A percentile compares a stretch with the other conserved stretches of the same genome.
Evolutionary conservation across 805 yeast species (phyloP).

Genomic region (Candida mattraensis): DNA sequence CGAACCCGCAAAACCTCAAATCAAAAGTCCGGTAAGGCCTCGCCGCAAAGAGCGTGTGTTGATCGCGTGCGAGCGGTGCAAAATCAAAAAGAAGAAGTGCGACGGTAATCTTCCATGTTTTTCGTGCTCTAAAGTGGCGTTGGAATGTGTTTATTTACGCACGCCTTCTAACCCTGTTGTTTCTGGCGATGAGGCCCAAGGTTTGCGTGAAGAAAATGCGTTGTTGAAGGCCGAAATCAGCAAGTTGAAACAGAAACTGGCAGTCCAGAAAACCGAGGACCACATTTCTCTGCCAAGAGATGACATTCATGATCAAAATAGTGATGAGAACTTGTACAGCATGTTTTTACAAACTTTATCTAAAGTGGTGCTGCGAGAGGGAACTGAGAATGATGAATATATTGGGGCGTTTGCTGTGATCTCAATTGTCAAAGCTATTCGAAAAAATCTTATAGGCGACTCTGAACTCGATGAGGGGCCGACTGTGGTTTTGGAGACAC

Average conservation of each 20-base stretch:
- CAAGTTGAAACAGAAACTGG: too few relatives aligned
- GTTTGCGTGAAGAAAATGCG: slow-evolving; percentile 4
- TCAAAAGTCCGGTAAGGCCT: too few relatives aligned
- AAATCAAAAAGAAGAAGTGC: slow-evolving; percentile 19
- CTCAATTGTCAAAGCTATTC: slow-evolving; percentile 22
- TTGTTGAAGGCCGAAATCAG: slow-evolving; percentile 7
- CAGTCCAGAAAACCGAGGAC: too few relatives aligned
- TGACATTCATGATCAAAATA: too few relatives aligned
- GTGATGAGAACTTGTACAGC: too few relatives aligned
- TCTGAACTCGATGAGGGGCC: slow-evolving; percentile 6
- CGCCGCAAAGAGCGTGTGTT: slow-evolving; percentile 14
- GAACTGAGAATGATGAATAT: slow-evolving; percentile 18
- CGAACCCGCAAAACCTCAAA: too few relatives aligned
- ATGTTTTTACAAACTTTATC: slow-evolving; percentile 15
- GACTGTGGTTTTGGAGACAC: slow-evolving; percentile 12
- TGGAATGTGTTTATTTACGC: slow-evolving; percentile 12
- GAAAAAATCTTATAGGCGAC: slow-evolving; percentile 17
- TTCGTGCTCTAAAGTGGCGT: slow-evolving; percentile 8
- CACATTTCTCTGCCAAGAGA: too few relatives aligned
- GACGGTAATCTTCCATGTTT: slow-evolving; percentile 18
- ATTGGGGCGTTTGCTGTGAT: slow-evolving; percentile 24
- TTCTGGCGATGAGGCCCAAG: not conserved
- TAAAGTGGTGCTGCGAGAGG: slow-evolving; percentile 11
- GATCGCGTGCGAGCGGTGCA: slow-evolving; percentile 22
- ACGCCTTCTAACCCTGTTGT: too few relatives aligned